phyloP scores from a whole-genome alignment of 2,329 filamentous ascomycete species.

The Colletotrichum sp. region DNA sequence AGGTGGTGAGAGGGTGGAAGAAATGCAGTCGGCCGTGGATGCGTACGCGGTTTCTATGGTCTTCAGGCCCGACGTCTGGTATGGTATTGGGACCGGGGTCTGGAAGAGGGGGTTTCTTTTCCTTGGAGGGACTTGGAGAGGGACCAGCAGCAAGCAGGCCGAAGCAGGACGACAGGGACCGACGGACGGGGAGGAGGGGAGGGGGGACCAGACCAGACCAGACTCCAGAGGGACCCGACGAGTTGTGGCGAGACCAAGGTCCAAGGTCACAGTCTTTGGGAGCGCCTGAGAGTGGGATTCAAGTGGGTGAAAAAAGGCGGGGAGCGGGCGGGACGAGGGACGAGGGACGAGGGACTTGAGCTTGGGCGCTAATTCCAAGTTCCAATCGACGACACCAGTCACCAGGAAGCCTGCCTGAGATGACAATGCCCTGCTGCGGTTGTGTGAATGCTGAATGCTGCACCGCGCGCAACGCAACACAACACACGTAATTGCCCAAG shows the following conservation, averaged over 20 bases:
- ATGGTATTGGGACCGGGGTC: slow-evolving; percentile 7
- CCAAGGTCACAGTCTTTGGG: slow-evolving; percentile 2
- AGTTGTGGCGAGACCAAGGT: slow-evolving; percentile 3
- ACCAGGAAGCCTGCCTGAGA: not conserved
- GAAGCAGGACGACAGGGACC: not conserved
- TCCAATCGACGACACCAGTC: not conserved
- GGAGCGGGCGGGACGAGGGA: slow-evolving; percentile 8
- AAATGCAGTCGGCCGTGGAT: not conserved
- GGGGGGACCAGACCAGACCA: not conserved
- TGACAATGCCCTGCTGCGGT: not conserved
- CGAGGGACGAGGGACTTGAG: not conserved
- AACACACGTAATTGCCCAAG: not conserved
- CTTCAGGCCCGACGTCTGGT: not conserved
- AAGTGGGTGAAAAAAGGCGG: slow-evolving; percentile 14
- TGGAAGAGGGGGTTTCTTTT: not conserved
- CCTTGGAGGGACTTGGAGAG: not conserved
- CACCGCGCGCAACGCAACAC: not conserved
- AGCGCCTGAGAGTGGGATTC: slow-evolving; percentile 8
- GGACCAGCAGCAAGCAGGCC: not conserved
- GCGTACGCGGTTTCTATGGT: slow-evolving; percentile 4
- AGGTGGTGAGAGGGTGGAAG: not conserved
- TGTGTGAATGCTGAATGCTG: not conserved
- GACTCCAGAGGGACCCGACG: not conserved
- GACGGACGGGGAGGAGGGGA: not conserved
- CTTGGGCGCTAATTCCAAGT: slow-evolving; percentile 22